These are phyloP conservation scores for Spatholobus suberectus DNA, from an alignment of 306 rosid species.

Conservation along the genomic window DNA sequence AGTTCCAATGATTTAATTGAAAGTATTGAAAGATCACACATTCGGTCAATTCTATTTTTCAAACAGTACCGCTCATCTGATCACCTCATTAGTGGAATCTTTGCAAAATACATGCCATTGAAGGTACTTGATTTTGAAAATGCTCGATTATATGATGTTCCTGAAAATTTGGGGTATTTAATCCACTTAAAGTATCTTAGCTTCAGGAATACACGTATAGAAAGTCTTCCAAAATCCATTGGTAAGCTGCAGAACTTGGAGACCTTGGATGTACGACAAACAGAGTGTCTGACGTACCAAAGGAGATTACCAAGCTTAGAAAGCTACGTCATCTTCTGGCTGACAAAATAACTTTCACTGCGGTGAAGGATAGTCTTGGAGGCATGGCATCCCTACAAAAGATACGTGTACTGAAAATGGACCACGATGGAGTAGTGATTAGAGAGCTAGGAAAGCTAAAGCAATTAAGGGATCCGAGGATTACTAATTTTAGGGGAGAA, in stretches of 20 bases:
- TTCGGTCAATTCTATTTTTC: background rate
- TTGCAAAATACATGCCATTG: background rate
- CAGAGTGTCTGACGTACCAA: fast-evolving
- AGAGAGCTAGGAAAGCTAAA: background rate
- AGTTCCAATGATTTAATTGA: background rate
- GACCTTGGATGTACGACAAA: background rate
- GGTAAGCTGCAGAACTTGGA: background rate
- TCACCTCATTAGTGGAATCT: background rate
- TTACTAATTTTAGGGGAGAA: background rate
- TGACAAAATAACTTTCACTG: background rate
- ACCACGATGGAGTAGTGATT: background rate
- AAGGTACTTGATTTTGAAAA: slow-evolving; percentile 26
- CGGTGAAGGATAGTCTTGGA: slow-evolving; percentile 5
- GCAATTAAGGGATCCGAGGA: background rate
- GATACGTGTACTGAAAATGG: background rate
- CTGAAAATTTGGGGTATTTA: background rate
- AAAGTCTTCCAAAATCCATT: background rate
- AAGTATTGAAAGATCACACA: background rate
- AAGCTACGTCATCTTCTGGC: background rate
- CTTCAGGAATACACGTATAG: background rate
- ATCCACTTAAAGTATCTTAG: slow-evolving; percentile 30
- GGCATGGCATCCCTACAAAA: background rate
- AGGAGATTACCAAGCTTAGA: slow-evolving; percentile 1
- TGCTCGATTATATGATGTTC: background rate
- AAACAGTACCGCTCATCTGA: fast-evolving